phyloP scores from a whole-genome alignment of 2,329 filamentous ascomycete genomes.

The Epichloe sibirici region DNA sequence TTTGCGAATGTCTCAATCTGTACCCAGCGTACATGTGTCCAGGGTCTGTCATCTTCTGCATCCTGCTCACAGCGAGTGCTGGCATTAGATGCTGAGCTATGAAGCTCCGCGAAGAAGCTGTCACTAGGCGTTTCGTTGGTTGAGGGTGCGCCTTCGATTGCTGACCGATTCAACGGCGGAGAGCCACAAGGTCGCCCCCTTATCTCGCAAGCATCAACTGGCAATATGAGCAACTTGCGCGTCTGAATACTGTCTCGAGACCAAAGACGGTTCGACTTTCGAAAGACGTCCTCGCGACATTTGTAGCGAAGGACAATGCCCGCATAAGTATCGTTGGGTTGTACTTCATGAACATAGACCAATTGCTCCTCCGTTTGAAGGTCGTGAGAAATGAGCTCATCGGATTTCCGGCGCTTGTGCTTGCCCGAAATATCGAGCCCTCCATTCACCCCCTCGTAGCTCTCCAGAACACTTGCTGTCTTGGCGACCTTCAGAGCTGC shows the following conservation, averaged over 20 bases:
- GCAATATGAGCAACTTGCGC: conserved; percentile 68
- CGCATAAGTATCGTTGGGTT: conserved; percentile 73
- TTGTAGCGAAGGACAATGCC: conserved; percentile 85
- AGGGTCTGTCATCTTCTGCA: conserved; percentile 50
- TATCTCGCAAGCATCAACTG: conserved; percentile 78
- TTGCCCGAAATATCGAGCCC: conserved; percentile 41
- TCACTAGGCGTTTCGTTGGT: conserved; percentile 19
- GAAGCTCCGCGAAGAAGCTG: conserved; percentile 27
- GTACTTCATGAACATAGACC: conserved; percentile 82
- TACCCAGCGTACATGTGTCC: conserved; percentile 86
- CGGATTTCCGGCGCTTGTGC: conserved; percentile 57
- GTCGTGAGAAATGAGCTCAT: conserved; percentile 41
- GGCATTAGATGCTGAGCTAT: conserved; percentile 17
- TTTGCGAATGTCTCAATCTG: conserved; percentile 55
- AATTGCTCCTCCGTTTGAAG: conserved; percentile 61
- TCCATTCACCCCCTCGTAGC: conserved; percentile 46
- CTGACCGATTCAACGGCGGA: conserved; percentile 27
- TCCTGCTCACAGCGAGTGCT: conserved; percentile 15
- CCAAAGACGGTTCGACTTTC: conserved; percentile 89
- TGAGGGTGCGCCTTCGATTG: conserved; percentile 14
- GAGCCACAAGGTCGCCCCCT: conserved; percentile 60
- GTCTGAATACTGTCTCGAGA: conserved; percentile 82
- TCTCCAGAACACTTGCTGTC: conserved; percentile 48
- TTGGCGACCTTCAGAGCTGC: conserved; percentile 42
- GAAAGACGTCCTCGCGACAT: conserved; percentile 70